A percentile compares a stretch with the other conserved stretches of the same genome.
phyloP scores from a whole-genome alignment of 495 filamentous ascomycete species.

The Xylaria acuta region DNA sequence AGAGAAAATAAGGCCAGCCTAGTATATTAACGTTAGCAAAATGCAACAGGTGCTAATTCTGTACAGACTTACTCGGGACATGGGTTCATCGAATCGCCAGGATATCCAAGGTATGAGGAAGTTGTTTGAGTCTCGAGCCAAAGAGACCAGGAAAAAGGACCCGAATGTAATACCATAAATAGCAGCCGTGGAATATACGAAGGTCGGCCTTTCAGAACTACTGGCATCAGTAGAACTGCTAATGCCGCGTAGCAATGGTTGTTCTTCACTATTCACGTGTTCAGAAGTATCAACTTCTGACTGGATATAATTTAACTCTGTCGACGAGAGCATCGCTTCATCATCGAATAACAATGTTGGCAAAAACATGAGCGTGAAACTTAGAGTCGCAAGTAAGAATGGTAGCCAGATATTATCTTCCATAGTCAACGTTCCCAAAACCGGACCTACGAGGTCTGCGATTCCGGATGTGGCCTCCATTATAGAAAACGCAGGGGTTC shows the following conservation, averaged over 20 bases:
- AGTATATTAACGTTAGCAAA: not conserved
- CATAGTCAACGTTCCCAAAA: constrained; percentile 10
- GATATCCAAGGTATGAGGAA: constrained; percentile 19
- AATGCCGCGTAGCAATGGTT: not conserved
- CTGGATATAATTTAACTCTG: not conserved
- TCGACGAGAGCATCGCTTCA: not conserved
- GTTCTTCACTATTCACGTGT: not conserved
- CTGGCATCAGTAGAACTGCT: not conserved
- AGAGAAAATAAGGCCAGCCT: constrained; percentile 19
- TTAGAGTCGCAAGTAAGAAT: constrained; percentile 3
- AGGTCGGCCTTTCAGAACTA: not conserved
- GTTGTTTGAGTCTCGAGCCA: constrained; percentile 17
- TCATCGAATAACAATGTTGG: constrained; percentile 1
- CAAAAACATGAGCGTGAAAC: constrained; percentile 14
- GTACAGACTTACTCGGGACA: constrained; percentile 6
- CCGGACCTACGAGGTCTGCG: constrained; percentile 11
- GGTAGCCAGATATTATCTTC: constrained; percentile 13
- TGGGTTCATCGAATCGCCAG: constrained; percentile 16
- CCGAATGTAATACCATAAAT: constrained; percentile 6
- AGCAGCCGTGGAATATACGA: not conserved
- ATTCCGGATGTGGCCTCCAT: constrained; percentile 15
- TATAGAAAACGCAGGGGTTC: constrained; percentile 13
- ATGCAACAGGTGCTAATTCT: not conserved
- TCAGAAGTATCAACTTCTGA: not conserved
- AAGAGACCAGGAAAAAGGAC: constrained; percentile 12